phyloP scores from a whole-genome alignment of 73 alveolate genomes.

The Uronychia binucleata region DNA sequence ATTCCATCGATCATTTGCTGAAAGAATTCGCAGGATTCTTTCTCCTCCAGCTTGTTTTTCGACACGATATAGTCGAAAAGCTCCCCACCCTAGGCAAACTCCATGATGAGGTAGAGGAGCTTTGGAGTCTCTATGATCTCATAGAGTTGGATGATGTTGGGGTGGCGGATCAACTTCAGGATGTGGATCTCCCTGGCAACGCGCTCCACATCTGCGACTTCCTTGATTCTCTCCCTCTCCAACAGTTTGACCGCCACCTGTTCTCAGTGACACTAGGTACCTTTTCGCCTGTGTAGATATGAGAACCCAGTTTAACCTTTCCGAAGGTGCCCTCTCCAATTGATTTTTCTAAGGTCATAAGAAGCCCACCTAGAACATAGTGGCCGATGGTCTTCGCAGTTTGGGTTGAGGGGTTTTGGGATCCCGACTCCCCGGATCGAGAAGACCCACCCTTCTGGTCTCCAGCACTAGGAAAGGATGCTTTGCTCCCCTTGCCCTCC shows the following conservation, averaged over 20 bases:
- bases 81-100: constrained; percentile 71
- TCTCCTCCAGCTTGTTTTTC: constrained; percentile 60
- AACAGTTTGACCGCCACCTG: too few species aligned
- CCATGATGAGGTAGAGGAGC: constrained; percentile 79
- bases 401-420: too few species aligned
- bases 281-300: constrained; percentile 70
- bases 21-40: constrained; percentile 66
- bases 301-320: constrained; percentile 72
- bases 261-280: too few species aligned
- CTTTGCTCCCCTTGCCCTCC: too few species aligned
- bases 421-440: too few species aligned
- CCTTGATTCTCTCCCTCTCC: constrained; percentile 61
- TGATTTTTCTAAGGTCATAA: too few species aligned
- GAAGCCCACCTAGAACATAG: too few species aligned
- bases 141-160: constrained; percentile 73
- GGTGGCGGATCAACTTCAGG: constrained; percentile 76
- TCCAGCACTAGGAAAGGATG: too few species aligned
- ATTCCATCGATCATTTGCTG: constrained; percentile 70
- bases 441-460: too few species aligned
- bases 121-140: constrained; percentile 85
- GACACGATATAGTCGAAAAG: constrained; percentile 71
- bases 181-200: constrained; percentile 77
- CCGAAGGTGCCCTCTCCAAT: constrained; percentile 78
- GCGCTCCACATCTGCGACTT: constrained; percentile 68
- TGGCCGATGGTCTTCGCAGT: too few species aligned